Conservation (phyloP, 257 asterid species). For the Forsythia suspensa region DNA sequence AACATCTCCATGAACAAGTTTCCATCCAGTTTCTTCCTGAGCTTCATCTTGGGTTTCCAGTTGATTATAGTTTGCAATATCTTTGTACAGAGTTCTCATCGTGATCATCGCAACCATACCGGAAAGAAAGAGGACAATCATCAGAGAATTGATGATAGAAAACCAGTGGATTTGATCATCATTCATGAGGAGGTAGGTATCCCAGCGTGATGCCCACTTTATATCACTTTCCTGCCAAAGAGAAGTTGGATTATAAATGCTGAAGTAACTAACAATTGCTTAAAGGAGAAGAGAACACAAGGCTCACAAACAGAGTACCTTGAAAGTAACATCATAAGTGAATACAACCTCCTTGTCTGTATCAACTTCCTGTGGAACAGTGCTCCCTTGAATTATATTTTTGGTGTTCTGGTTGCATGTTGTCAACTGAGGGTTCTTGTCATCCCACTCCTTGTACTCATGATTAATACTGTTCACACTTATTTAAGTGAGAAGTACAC, state of each 20-base stretch:
- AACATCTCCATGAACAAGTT: slow-evolving; percentile 37
- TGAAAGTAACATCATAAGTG: slow-evolving; percentile 31
- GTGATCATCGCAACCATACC: slow-evolving; percentile 41
- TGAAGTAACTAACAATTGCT: not conserved
- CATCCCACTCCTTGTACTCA: slow-evolving; percentile 36
- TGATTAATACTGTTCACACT: slow-evolving; percentile 28
- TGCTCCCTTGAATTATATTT: slow-evolving; percentile 25
- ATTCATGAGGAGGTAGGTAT: slow-evolving; percentile 32
- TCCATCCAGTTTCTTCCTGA: slow-evolving; percentile 42
- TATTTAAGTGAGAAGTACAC: slow-evolving; percentile 1
- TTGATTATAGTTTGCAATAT: slow-evolving; percentile 31
- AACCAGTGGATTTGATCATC: slow-evolving; percentile 42
- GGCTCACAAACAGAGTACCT: slow-evolving; percentile 17
- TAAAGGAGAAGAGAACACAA: not conserved
- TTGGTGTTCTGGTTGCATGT: slow-evolving; percentile 30
- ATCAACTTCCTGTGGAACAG: slow-evolving; percentile 33
- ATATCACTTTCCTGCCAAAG: slow-evolving; percentile 26
- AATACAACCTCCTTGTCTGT: slow-evolving; percentile 27
- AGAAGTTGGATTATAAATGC: not conserved
- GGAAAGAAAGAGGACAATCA: slow-evolving; percentile 38
- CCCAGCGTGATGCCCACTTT: slow-evolving; percentile 41
- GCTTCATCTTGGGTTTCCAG: slow-evolving; percentile 37
- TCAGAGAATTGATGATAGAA: slow-evolving; percentile 35
- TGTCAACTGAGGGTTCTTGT: slow-evolving; percentile 31
- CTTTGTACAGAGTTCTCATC: slow-evolving; percentile 34